Evolutionary conservation across 208 protist genomes (phyloP).

Genomic region (Borovskyia barvae): DNA sequence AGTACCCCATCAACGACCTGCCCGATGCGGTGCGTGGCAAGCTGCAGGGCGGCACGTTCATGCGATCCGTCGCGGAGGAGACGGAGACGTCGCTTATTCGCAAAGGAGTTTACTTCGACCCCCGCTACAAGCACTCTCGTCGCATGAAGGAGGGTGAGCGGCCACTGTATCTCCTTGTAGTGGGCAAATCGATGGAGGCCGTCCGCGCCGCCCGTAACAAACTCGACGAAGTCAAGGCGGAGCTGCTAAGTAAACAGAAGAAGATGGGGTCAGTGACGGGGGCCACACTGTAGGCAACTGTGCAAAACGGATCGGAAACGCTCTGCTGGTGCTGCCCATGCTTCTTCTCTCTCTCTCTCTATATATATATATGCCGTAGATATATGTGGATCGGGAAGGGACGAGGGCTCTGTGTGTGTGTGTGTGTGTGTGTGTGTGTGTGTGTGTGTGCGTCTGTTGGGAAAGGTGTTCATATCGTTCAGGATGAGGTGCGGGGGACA

Average conservation of each 20-base stretch:
- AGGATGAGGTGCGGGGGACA: too few species aligned
- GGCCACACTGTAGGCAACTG: conserved; percentile 33
- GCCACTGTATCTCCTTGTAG: conserved; percentile 78
- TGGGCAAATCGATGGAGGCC: conserved; percentile 63
- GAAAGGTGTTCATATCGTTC: too few species aligned
- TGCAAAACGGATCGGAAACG: not conserved
- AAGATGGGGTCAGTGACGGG: conserved; percentile 53
- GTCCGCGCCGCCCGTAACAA: conserved; percentile 61
- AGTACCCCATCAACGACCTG: conserved; percentile 85
- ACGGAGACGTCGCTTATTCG: conserved; percentile 72
- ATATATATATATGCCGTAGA: too few species aligned
- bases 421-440: conserved; percentile 2
- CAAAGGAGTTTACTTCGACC: conserved; percentile 87
- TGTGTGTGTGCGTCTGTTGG: not conserved
- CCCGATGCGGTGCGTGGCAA: conserved; percentile 57
- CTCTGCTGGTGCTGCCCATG: not conserved
- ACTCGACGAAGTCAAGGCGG: conserved; percentile 63
- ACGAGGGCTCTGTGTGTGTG: not conserved
- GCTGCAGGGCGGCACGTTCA: conserved; percentile 57
- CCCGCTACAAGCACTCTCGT: conserved; percentile 67
- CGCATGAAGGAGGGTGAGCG: conserved; percentile 74
- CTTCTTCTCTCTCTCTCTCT: too few species aligned
- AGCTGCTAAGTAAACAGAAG: conserved; percentile 53
- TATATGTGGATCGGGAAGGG: not conserved
- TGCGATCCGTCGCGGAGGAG: conserved; percentile 59